phyloP scores from a whole-genome alignment of 495 filamentous ascomycete genomes.

The Penicillium cosmopolitanum region DNA sequence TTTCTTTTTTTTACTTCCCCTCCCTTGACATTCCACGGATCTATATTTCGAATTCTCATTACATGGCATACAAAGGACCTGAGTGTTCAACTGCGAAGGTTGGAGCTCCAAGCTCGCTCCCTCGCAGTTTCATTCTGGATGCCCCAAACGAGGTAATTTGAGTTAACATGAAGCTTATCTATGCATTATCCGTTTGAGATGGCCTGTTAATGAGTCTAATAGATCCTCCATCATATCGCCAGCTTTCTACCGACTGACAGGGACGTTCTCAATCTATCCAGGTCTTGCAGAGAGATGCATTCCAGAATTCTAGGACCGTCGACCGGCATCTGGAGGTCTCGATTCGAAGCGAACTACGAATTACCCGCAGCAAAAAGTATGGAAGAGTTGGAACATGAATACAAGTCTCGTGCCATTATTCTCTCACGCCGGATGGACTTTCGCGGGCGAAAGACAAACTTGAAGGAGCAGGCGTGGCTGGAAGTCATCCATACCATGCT shows the following conservation, averaged over 20 bases:
- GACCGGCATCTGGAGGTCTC: conserved; percentile 37
- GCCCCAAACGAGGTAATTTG: not conserved
- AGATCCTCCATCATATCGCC: conserved; percentile 49
- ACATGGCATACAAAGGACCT: not conserved
- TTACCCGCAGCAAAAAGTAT: conserved; percentile 20
- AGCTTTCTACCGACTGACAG: conserved; percentile 33
- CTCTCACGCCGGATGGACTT: conserved; percentile 27
- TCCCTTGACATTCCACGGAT: not conserved
- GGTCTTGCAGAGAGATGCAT: conserved; percentile 29
- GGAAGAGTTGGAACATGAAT: conserved; percentile 35
- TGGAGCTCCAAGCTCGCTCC: not conserved
- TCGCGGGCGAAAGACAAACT: conserved; percentile 14
- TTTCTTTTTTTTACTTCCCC: not conserved
- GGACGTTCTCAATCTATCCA: conserved; percentile 37
- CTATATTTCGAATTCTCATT: not conserved
- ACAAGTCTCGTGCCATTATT: conserved; percentile 36
- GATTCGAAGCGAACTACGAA: conserved; percentile 43
- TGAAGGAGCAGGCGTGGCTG: conserved; percentile 33
- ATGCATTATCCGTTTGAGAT: not conserved
- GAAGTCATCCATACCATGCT: conserved; percentile 35
- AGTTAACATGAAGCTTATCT: too few relatives aligned
- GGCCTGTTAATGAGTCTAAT: not conserved
- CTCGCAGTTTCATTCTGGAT: not conserved
- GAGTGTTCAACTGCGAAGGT: not conserved
- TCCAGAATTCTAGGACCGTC: conserved; percentile 21